phyloP scores from a whole-genome alignment of 1,284 basidiomycete species.

The Tilletia caries region DNA sequence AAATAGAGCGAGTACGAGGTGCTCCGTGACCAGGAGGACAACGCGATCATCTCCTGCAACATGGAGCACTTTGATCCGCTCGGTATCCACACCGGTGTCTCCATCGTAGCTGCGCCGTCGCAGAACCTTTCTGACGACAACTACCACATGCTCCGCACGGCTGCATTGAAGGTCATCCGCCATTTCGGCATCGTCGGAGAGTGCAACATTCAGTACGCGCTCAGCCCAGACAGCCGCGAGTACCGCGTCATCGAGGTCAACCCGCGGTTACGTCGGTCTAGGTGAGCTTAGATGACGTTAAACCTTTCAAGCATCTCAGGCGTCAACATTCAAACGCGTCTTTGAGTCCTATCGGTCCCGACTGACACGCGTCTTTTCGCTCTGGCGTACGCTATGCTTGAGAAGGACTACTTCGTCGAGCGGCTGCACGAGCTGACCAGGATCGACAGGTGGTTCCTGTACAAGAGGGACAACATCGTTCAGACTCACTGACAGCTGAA shows the following conservation, averaged over 20 bases:
- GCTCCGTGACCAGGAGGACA: conserved; percentile 88
- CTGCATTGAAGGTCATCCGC: conserved; percentile 94
- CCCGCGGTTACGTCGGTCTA: conserved; percentile 47
- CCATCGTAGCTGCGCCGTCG: conserved; percentile 98
- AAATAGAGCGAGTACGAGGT: conserved; percentile 99
- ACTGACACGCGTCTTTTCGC: conserved; percentile 94
- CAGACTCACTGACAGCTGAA: conserved; percentile 46
- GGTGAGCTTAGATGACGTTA: background rate
- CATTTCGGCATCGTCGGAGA: conserved; percentile 98
- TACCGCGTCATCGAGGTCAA: conserved; percentile 82
- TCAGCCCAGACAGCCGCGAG: conserved; percentile 86
- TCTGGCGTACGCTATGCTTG: conserved; percentile 95
- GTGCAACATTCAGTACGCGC: conserved; percentile 98
- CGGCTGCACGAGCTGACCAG: conserved; percentile 88
- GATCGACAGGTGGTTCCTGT: conserved; percentile 96
- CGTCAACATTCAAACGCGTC: background rate
- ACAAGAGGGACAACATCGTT: conserved; percentile 97
- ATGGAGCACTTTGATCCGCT: conserved; percentile 99
- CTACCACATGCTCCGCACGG: conserved; percentile 97
- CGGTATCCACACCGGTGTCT: conserved; percentile 99
- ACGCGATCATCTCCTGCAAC: conserved; percentile 85
- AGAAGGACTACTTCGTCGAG: conserved; percentile 85
- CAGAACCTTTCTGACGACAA: conserved; percentile 92
- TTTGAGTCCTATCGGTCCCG: conserved; percentile 62
- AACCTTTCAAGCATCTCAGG: too few relatives aligned